Base-by-base conservation (phyloP, 202 grass and related monocot species). In the Zoysia matrella region DNA sequence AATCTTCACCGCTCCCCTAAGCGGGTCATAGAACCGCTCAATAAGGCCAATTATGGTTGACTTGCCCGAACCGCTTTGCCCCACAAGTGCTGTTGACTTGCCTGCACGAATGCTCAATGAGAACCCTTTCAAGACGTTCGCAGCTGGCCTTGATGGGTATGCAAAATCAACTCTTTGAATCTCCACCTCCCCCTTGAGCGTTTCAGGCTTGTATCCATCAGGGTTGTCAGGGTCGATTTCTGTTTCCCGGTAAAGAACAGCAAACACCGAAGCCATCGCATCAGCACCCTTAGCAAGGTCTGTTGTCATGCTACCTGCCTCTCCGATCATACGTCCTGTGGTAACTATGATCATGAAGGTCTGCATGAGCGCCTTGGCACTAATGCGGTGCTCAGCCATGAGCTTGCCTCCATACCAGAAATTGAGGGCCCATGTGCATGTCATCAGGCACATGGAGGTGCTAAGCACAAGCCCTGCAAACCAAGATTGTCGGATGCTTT, bases 371-470 rank as follows among this genome's bases (percentile, higher is more conserved):
- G 60, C 85, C 80, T 91, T 90, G 14, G 87, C 43, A 43, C 74
- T 88, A 74, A 98, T 88, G 50, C 83, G 73, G 48, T 82, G 66
- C 12, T 88, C 55, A 42, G 62, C 47, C 40, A 98, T 80, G 70
- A 98, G 92, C 80, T 22, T 80, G 42, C 90, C 95, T 18, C 96
- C 96, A 63, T 89, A 98, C 96, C 96, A 95, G 42, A 98, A 98
- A 46, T 88, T 90, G 3, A 98, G 89, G 13, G 96, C 84, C 92
- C 90, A 95, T 69, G 87, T 92, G 78, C 77, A 85, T 30, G 80
- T 80, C 83, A 88, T 90, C 8, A 98, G 75, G 71, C 90, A 85
- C 77, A 88, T 91, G 47, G 96, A 89, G 47, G 85, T 80, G 58
- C 85, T 83, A 2, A 98, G 92, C 67, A 82, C 90, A 43, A 95